Percentiles rank a stretch among this genome's conserved stretches.
These are phyloP conservation scores for Lachancea sp. DNA, from an alignment of 805 yeast genomes.

Conservation along the genomic window DNA sequence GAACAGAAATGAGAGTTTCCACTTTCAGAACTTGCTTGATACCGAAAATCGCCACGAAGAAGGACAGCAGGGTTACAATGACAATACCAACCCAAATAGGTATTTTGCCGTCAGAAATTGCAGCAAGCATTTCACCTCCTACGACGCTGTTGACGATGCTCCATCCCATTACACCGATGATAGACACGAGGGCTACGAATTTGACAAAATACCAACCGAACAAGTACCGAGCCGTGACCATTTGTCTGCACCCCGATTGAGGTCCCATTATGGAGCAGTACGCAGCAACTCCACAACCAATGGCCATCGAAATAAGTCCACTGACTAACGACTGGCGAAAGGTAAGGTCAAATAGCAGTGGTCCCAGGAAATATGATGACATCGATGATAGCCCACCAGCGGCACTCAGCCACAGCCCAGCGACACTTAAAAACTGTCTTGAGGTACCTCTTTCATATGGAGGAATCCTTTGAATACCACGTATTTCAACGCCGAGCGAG, in stretches of 20 bases:
- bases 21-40: conserved; percentile 62
- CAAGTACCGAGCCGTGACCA: conserved; percentile 72
- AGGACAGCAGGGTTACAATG: conserved; percentile 57
- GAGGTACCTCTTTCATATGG: conserved; percentile 57
- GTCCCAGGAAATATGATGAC: conserved; percentile 76
- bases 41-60: conserved; percentile 70
- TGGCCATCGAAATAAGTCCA: conserved; percentile 55
- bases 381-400: conserved; percentile 85
- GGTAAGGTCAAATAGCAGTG: conserved; percentile 62
- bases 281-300: conserved; percentile 75
- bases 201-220: conserved; percentile 86
- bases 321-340: conserved; percentile 55
- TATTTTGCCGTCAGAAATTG: conserved; percentile 57
- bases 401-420: conserved; percentile 79
- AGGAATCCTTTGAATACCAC: conserved; percentile 72
- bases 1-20: conserved; percentile 62
- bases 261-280: conserved; percentile 88
- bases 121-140: conserved; percentile 75
- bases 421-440: conserved; percentile 40
- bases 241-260: conserved; percentile 80
- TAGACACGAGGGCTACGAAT: conserved; percentile 62
- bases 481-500: conserved; percentile 57
- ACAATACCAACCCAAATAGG: conserved; percentile 71
- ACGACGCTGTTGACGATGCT: conserved; percentile 84
- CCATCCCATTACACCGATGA: conserved; percentile 85